Base-by-base conservation (phyloP, 345 rosid genomes). In the Populus davidiana region DNA sequence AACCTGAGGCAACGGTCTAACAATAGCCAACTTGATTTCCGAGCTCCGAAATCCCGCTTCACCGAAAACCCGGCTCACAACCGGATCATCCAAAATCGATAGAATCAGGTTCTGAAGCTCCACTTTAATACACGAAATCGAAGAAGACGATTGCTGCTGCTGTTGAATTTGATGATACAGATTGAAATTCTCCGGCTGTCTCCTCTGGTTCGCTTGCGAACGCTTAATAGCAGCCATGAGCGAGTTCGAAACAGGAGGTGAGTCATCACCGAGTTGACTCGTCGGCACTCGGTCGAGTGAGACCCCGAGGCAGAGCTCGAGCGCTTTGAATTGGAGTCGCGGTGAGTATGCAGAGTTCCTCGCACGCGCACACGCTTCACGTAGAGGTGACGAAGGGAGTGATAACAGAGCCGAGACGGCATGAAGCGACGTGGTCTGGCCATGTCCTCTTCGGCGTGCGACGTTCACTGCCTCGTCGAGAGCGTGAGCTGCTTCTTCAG, bases 221-320 rank as follows among this genome's bases (percentile, higher is more conserved):
- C 99, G 88, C 77, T 93, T 93, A 70, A 95, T 93, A 5, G 99
- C 99, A 6, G 99, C 99, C 99, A 95, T 93, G 74, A 95, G 91
- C 1, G 99, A 91, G 83, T 95, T 93, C 7, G 98, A 93, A 1
- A 95, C 79, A 36, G 87, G 92, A 17, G 92, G 94, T n/a, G 62
- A 54, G 27, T 84, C 87, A 6, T 87, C 88, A 0, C 27, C 61
- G 62, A 67, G 56, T 23, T 83, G 85, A 23, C 88, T 81, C 18
- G 90, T 81, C 33, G 89, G 87, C 20, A 88, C 33, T 1, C 92
- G 87, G 82, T 88, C 94, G 18, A 90, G 91, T 13, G 91, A 86
- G 1, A 92, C 91, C 6, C 92, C 89, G 9, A 90, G 85, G 69
- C 82, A 85, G 43, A 92, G 90, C 73, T 92, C 97, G 35, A 92